phyloP scores from a whole-genome alignment of 768 basidiomycete species.

The Daedalea quercina region DNA sequence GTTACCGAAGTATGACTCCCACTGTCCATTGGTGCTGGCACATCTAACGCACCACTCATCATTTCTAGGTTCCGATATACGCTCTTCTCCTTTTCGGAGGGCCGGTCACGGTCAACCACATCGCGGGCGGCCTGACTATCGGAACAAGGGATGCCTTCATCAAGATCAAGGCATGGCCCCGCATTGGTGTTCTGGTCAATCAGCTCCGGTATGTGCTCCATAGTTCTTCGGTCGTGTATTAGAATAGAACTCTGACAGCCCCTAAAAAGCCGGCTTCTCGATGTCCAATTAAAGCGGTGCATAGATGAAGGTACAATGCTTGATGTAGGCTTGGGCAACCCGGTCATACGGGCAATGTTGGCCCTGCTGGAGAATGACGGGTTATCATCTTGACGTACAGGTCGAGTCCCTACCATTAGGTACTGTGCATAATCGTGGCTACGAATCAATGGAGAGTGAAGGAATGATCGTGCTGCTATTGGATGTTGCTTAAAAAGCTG shows the following conservation, averaged over 20 bases:
- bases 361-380: constrained; percentile 34
- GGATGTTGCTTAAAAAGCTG: too few relatives aligned
- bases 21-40: not conserved
- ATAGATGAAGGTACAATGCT: constrained; percentile 56
- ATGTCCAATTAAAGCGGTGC: constrained; percentile 56
- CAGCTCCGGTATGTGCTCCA: constrained; percentile 56
- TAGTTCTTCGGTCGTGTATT: not conserved
- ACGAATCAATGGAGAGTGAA: too few relatives aligned
- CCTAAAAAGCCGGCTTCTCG: constrained; percentile 51
- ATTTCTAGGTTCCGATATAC: constrained; percentile 73
- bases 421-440: too few relatives aligned
- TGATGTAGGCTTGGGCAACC: constrained; percentile 37
- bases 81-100: constrained; percentile 83
- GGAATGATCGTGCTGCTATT: too few relatives aligned
- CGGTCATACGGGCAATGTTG: constrained; percentile 43
- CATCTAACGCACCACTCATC: not conserved
- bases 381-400: constrained; percentile 9
- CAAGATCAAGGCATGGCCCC: constrained; percentile 76
- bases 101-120: constrained; percentile 67
- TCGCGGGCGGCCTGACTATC: constrained; percentile 68
- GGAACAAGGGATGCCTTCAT: constrained; percentile 47
- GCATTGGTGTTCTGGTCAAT: constrained; percentile 86
- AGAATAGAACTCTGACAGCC: not conserved
- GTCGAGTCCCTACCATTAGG: too few relatives aligned
- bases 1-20: constrained; percentile 64